phyloP scores from a whole-genome alignment of 192 early-diverging fungal genomes.

The Backusella sp. region DNA sequence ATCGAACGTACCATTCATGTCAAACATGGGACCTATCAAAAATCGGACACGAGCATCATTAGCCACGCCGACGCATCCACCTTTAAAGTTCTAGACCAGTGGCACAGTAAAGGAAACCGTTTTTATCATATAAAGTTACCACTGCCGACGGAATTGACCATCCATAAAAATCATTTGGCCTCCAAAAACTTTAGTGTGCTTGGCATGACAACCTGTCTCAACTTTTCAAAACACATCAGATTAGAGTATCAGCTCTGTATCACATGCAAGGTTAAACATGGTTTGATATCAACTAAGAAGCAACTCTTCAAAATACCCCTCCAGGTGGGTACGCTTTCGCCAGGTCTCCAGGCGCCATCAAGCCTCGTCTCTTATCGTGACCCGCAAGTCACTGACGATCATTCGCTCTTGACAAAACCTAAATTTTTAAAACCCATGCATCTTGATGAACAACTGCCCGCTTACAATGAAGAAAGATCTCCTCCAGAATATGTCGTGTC shows the following conservation, averaged over 20 bases:
- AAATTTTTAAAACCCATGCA: slow-evolving; percentile 9
- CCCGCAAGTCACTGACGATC: not conserved
- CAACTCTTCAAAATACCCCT: slow-evolving; percentile 3
- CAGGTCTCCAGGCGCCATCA: not conserved
- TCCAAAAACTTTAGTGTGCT: slow-evolving; percentile 6
- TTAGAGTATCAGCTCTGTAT: not conserved
- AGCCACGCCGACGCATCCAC: not conserved
- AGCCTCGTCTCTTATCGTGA: slow-evolving; percentile 3
- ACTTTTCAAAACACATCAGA: slow-evolving; percentile 4
- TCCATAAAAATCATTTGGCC: not conserved
- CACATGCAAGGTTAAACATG: not conserved
- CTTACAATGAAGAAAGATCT: slow-evolving; percentile 1
- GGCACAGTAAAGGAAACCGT: not conserved
- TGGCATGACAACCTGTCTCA: slow-evolving; percentile 7
- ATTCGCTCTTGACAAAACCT: slow-evolving; percentile 9
- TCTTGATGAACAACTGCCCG: slow-evolving; percentile 5
- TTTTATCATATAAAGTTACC: slow-evolving; percentile 6
- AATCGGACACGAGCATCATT: not conserved
- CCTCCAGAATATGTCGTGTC: not conserved
- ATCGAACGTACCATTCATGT: not conserved
- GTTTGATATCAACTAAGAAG: slow-evolving; percentile 4
- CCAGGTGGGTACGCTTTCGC: not conserved
- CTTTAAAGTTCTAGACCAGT: not conserved
- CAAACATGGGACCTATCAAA: not conserved
- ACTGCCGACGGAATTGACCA: not conserved